phyloP scores from a whole-genome alignment of 2,329 filamentous ascomycete genomes.

The Microcyclospora tardicrescens region DNA sequence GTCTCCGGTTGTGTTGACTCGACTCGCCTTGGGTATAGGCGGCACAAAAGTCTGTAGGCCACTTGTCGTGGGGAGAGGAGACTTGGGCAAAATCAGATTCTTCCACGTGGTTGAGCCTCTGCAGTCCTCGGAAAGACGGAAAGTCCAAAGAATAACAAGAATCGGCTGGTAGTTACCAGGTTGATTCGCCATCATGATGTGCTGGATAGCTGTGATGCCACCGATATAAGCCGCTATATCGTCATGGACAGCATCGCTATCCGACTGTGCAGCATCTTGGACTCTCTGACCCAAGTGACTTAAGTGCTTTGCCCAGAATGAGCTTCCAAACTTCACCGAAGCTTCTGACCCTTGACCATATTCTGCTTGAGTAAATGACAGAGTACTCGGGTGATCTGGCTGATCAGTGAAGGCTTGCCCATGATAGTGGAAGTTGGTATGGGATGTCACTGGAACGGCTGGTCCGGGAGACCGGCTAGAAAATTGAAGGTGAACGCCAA shows the following conservation, averaged over 20 bases:
- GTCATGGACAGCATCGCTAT: constrained; percentile 5
- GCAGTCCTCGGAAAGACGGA: constrained; percentile 11
- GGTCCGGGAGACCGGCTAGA: constrained; percentile 11
- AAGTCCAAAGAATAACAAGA: constrained; percentile 19
- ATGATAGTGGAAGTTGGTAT: constrained; percentile 16
- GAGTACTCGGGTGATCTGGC: constrained; percentile 7
- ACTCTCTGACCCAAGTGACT: constrained; percentile 15
- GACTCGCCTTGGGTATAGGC: neutral
- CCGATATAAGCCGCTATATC: constrained; percentile 22
- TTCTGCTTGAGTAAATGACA: constrained; percentile 8
- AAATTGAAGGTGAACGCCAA: constrained; percentile 21
- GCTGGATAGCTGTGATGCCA: constrained; percentile 29
- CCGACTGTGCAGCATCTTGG: constrained; percentile 6
- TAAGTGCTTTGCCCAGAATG: constrained; percentile 31
- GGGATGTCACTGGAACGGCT: constrained; percentile 10
- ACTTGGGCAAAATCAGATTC: constrained; percentile 12
- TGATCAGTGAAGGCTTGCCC: constrained; percentile 11
- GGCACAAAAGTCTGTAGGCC: neutral
- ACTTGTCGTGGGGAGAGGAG: neutral
- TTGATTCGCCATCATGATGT: constrained; percentile 24
- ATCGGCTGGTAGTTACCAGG: constrained; percentile 17
- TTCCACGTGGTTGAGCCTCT: constrained; percentile 18
- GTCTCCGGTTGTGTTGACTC: neutral
- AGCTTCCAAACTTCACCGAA: constrained; percentile 28
- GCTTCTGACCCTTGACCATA: constrained; percentile 12